Base-by-base conservation (phyloP, 2,329 filamentous ascomycete species). In the Zalaria obscura region DNA sequence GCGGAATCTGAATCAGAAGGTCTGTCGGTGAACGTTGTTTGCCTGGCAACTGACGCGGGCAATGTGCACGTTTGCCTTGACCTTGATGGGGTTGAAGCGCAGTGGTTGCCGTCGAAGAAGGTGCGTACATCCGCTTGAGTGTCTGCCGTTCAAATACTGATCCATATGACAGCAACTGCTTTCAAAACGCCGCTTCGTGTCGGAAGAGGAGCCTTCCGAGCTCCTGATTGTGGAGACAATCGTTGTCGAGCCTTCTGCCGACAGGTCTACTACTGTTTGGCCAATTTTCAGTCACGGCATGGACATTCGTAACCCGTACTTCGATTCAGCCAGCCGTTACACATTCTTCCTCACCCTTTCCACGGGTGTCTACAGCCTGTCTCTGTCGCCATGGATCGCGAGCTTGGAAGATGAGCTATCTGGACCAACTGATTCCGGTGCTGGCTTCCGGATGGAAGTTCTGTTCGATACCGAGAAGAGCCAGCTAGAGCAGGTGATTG, bases 31-130 rank as follows among this genome's bases (percentile, higher is more conserved):
- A 73, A 72, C 3, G 62, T 76, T 7, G 62, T 80, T 5, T 77
- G 72, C 51, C 55, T 80, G 6, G 64, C 73, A 10, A 77, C 73
- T 3, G 67, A 65, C 29, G 67, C 64, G 25, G 70, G 70, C 36
- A 65, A 72, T 41, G 62, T 80, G 5, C 72, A 77, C 47, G 56
- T 78, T 28, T 78, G 71, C 46, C 63, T 80, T 27, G 73, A 80
- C 48, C 55, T 78, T 28, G 71, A 78, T 39, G 76, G 75, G 0
- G 67, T 80, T 3, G 68, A 77, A 48, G 76, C 72, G 5, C 71
- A 75, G 50, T 80, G 76, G 76, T 65, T 80, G 5, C 75, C 76
- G 18, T 55, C 59, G 10, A 56, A 57, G 39, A 50, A 55, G 43
- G 29, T 32, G n/a, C 7, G n/a, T 7, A 32, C n/a, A n/a, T 7